Evolutionary conservation across 805 yeast genomes (phyloP), one percentile per base, ranked within the genome.

Genomic region (Pichia cabralensis): DNA sequence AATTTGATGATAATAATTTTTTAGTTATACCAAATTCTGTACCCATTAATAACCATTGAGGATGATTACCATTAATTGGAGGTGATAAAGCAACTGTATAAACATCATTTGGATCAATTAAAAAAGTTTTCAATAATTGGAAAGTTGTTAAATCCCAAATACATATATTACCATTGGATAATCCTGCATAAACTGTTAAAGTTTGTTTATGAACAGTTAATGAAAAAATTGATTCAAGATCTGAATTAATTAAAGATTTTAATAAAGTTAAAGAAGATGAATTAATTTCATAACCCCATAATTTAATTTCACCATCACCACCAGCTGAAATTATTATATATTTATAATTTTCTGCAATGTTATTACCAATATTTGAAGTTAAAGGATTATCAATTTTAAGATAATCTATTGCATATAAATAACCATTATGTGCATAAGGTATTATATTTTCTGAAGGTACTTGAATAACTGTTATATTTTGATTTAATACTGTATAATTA

Each of bases 341-440:
- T 5, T 55, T 40, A 28, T 34, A 47, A n/a, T 42, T 45, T 15
- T 51, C 55, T 2, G 55, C 45, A 6, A 46, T 45, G n/a, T 44
- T 38, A 24, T 45, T 47, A 14, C 50, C 52, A 29, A 55, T 22
- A 9, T 45, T 38, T 5, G 41, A 40, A 15, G 33, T 43, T 15
- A 37, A 26, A 4, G 48, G 50, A 19, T 52, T 43, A 8, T 39
- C 32, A 28, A 48, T 43, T 8, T 38, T 39, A 15, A 64, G 41
- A 16, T 52, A 43, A 18, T 63, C 61, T 71, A 83, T 72, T 27
- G 86, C 68, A 54, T 88, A 86, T 10, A 89, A 76, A 46, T 82
- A 89, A 12, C 97, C 95, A 50, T 83, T 75, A 53, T 89, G 98
- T 3, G 98, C 96, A 56, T 83, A 89, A 5, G 75, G 62, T 5